These are phyloP conservation scores for Aspergillus hiratsukae DNA, from an alignment of 2,329 filamentous ascomycete genomes.

Conservation along the genomic window DNA sequence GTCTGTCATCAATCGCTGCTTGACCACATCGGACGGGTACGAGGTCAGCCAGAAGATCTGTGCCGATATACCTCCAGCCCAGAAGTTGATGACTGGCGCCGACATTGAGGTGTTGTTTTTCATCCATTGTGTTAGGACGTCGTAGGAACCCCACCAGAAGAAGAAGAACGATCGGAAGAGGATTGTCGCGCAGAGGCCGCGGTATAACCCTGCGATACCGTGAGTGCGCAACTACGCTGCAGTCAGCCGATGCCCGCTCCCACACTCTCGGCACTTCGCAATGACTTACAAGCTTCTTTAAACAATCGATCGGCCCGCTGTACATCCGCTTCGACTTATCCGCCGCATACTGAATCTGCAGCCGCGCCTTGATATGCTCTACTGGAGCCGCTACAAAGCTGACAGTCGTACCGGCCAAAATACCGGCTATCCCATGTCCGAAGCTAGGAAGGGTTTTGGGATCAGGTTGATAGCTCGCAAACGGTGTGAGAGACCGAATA, in stretches of 20 bases:
- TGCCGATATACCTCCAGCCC: conserved; percentile 88
- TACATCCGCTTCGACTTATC: conserved; percentile 74
- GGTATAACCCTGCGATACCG: conserved; percentile 76
- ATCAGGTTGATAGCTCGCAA: conserved; percentile 31
- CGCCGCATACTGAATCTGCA: conserved; percentile 90
- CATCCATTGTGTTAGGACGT: conserved; percentile 69
- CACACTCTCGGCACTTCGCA: neutral
- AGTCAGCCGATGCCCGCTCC: neutral
- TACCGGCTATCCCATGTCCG: conserved; percentile 83
- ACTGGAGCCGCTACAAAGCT: conserved; percentile 90
- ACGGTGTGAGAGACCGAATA: conserved; percentile 34
- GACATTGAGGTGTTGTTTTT: conserved; percentile 64
- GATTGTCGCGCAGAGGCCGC: conserved; percentile 77
- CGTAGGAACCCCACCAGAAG: conserved; percentile 97
- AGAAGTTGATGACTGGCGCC: conserved; percentile 85
- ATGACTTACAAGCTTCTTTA: conserved; percentile 54
- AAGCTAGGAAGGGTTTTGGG: conserved; percentile 61
- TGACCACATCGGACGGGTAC: conserved; percentile 89
- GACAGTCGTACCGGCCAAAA: conserved; percentile 83
- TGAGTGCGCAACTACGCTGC: conserved; percentile 49
- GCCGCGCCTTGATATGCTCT: conserved; percentile 88
- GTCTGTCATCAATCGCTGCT: conserved; percentile 97
- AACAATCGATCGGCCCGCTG: conserved; percentile 79
- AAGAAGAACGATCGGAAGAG: conserved; percentile 93
- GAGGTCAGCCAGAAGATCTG: conserved; percentile 93